Base-by-base conservation (phyloP, 345 rosid species). In the Angophora floribunda region DNA sequence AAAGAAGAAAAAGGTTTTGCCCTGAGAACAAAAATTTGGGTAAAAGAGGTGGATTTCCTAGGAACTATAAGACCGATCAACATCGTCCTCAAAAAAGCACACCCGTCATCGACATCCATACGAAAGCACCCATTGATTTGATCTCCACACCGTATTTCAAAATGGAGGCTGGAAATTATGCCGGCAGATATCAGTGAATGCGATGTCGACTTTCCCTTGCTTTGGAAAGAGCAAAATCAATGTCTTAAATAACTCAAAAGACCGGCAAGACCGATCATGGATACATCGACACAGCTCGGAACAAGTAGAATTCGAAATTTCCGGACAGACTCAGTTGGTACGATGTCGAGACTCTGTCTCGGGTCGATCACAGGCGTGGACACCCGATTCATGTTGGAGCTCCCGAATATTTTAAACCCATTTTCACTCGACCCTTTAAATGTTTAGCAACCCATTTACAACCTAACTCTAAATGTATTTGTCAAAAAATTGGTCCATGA, bases 1-100 rank as follows among this genome's bases (percentile, higher is more conserved):
- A 51, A 21, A 57, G 24, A 59, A 0, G 4, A 59, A 24, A 11
- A 26, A 10, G 0, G 0, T 14, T 59, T 59, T 59, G 15, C 65
- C 10, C 61, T 55, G 61, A 0, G 28, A 55, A 21, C 15, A 59
- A 26, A 59, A 5, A 59, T 59, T 26, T 59, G 65, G 65, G 30
- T 59, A 59, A 4, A 59, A 59, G 65, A 59, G 65, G 65, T 5
- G 12, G n/a, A 59, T 59, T 59, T 26, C 30, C 30, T 26, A 6
- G 67, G 14, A 11, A 26, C 15, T n/a, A 59, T 59, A 26, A 59
- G 67, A 59, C n/a, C 7, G 30, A 24, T 6, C 67, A 59, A 24
- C 30, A 59, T 59, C 67, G 30, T 59, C 67, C 67, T 59, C 67
- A 14, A 13, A 59, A 59, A 59, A 3, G 30, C 67, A 26, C 67